Evolutionary conservation across 352 stramenopile genomes (phyloP).

Genomic region (Globisporangium barbulae): DNA sequence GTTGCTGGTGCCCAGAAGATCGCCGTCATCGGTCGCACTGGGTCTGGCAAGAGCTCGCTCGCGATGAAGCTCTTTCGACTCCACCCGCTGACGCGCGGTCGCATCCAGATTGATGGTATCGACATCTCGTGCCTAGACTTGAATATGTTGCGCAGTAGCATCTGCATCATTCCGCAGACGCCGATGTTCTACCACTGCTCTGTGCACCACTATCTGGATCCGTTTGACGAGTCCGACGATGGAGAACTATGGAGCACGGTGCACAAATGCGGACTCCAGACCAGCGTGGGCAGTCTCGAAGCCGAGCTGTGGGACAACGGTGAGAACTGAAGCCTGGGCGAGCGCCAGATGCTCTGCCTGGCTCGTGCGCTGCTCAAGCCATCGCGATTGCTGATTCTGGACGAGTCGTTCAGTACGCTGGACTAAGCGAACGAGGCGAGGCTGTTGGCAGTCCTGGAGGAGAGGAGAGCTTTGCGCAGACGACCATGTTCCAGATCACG

Average conservation of each 20-base stretch:
- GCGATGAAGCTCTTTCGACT: slow-evolving; percentile 50
- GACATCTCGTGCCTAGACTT: slow-evolving; percentile 50
- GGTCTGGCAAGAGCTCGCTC: slow-evolving; percentile 53
- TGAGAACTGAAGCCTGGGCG: slow-evolving; percentile 89
- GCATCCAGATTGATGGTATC: slow-evolving; percentile 86
- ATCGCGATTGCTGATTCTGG: slow-evolving; percentile 90
- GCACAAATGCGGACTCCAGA: slow-evolving; percentile 33
- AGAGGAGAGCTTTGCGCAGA: slow-evolving; percentile 86
- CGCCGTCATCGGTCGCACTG: slow-evolving; percentile 48
- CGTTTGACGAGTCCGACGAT: slow-evolving; percentile 80
- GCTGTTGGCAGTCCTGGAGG: slow-evolving; percentile 49
- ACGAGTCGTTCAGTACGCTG: slow-evolving; percentile 61
- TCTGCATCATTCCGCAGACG: slow-evolving; percentile 81
- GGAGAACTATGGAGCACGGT: slow-evolving; percentile 36
- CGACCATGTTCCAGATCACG: slow-evolving; percentile 13
- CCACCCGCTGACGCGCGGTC: slow-evolving; percentile 36
- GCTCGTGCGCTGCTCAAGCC: slow-evolving; percentile 57
- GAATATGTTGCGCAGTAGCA: slow-evolving; percentile 29
- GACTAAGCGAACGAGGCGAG: slow-evolving; percentile 50
- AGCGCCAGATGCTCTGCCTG: slow-evolving; percentile 91
- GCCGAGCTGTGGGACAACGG: slow-evolving; percentile 39
- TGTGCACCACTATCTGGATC: slow-evolving; percentile 91
- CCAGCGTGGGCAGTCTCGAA: slow-evolving; percentile 3
- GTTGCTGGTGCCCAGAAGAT: slow-evolving; percentile 41
- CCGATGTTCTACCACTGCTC: slow-evolving; percentile 92